Evolutionary conservation across 1,284 basidiomycete genomes (phyloP).

Genomic region (Hemileia vastatrix): DNA sequence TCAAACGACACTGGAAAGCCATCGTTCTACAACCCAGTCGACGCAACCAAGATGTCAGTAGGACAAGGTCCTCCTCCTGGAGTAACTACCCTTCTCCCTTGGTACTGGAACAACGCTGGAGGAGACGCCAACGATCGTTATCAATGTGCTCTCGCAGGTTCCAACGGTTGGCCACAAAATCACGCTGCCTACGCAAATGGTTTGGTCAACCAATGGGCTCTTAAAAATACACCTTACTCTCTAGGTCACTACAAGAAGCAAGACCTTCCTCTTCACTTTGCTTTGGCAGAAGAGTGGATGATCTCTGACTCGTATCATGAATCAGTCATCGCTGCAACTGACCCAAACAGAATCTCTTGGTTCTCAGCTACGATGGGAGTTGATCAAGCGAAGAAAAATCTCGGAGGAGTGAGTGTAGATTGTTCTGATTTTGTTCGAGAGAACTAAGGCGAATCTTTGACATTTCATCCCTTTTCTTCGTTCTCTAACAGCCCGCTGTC

Average conservation of each 20-base stretch:
- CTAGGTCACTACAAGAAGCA: constrained; percentile 32
- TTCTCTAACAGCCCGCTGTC: too few relatives aligned
- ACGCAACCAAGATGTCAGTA: neutral
- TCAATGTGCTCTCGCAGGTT: constrained; percentile 35
- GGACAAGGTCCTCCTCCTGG: constrained; percentile 20
- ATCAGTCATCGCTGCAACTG: constrained; percentile 31
- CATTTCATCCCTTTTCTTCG: neutral
- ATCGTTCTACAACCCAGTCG: too few relatives aligned
- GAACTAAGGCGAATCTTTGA: neutral
- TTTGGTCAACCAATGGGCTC: constrained; percentile 32
- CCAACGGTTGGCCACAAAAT: constrained; percentile 33
- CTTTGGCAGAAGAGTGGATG: constrained; percentile 32
- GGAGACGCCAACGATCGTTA: constrained; percentile 29
- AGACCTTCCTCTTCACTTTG: constrained; percentile 35
- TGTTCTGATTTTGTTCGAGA: neutral
- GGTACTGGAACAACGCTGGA: constrained; percentile 34
- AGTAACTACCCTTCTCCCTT: constrained; percentile 31
- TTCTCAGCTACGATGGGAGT: constrained; percentile 28
- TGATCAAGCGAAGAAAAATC: neutral
- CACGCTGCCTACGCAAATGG: constrained; percentile 35
- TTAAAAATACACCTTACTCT: constrained; percentile 33
- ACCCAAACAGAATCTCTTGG: constrained; percentile 32
- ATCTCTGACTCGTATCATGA: constrained; percentile 36
- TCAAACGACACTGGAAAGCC: constrained; percentile 29
- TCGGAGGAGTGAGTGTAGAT: neutral